These are phyloP conservation scores for Rubia peregrina DNA, from an alignment of 305 asterid genomes.

Conservation along the genomic window DNA sequence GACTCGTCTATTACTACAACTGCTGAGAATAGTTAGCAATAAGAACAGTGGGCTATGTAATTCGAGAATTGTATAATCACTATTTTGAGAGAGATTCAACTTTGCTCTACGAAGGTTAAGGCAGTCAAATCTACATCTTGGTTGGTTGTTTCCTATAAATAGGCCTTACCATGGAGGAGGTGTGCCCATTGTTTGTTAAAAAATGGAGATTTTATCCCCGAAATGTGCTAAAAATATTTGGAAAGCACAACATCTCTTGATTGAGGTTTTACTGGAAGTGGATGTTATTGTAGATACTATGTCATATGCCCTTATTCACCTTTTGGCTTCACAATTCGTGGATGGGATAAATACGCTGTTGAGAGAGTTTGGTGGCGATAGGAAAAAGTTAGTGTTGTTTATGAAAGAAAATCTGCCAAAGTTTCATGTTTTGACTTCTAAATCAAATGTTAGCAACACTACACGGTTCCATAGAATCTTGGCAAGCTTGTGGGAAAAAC, in stretches of 20 bases:
- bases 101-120: slow-evolving; percentile 53
- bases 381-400: slow-evolving; percentile 35
- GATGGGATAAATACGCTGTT: slow-evolving; percentile 57
- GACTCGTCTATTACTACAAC: too few relatives aligned
- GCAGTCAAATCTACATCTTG: slow-evolving; percentile 49
- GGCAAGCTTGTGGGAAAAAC: slow-evolving; percentile 45
- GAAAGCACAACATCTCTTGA: slow-evolving; percentile 52
- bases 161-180: slow-evolving; percentile 45
- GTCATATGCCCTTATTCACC: slow-evolving; percentile 37
- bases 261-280: slow-evolving; percentile 47
- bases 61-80: too few relatives aligned
- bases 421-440: slow-evolving; percentile 49
- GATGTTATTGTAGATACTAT: slow-evolving; percentile 32
- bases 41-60: too few relatives aligned
- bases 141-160: slow-evolving; percentile 61
- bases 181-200: slow-evolving; percentile 36
- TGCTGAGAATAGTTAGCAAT: too few relatives aligned
- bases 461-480: slow-evolving; percentile 43
- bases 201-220: slow-evolving; percentile 46
- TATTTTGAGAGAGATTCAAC: too few relatives aligned
- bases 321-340: slow-evolving; percentile 45
- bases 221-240: slow-evolving; percentile 50
- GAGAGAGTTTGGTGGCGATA: slow-evolving; percentile 45
- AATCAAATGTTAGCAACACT: slow-evolving; percentile 23
- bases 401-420: slow-evolving; percentile 42